Conservation (phyloP, 805 yeast species). For the Torulaspora indica region DNA sequence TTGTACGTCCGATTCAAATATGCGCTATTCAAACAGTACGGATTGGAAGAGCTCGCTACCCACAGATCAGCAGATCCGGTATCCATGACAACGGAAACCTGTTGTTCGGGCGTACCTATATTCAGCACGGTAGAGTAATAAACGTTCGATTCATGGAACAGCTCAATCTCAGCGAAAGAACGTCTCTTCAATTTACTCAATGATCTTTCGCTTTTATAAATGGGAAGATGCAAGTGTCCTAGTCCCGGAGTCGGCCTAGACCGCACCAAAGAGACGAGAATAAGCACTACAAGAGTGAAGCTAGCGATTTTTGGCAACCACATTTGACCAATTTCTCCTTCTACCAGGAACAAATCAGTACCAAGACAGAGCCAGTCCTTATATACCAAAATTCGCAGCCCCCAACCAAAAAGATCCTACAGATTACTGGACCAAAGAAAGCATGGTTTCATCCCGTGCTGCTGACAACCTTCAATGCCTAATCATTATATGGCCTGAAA, state of each 20-base stretch:
- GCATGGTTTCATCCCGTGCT: no score
- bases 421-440: no score
- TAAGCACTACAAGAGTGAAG: neutral
- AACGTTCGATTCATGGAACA: conserved; percentile 17
- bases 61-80: conserved; percentile 50
- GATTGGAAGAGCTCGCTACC: conserved; percentile 39
- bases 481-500: conserved; percentile 2
- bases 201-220: neutral
- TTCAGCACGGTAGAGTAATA: conserved; percentile 32
- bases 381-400: no score
- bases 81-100: conserved; percentile 42
- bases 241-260: conserved; percentile 1
- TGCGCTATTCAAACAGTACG: conserved; percentile 23
- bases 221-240: conserved; percentile 7
- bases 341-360: no score
- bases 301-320: neutral
- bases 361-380: neutral
- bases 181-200: conserved; percentile 1
- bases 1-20: conserved; percentile 12
- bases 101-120: conserved; percentile 44
- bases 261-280: neutral
- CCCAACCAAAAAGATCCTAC: no score
- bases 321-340: neutral
- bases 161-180: conserved; percentile 2
- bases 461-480: neutral